Conservation (phyloP, 345 rosid species). For the Bretschneidera sinensis region DNA sequence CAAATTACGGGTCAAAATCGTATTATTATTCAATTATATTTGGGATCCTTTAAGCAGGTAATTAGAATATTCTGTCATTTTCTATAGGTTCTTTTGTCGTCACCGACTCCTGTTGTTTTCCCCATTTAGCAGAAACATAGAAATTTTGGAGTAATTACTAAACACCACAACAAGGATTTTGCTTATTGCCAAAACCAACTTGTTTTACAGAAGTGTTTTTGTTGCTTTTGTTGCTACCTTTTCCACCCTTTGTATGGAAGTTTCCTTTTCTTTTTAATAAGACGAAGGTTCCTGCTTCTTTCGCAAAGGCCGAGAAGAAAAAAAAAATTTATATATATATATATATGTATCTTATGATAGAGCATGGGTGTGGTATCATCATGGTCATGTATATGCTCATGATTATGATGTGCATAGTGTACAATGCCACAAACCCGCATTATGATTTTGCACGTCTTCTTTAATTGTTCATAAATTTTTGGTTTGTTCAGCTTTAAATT, state of each 20-base stretch:
- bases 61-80: conserved; percentile 15
- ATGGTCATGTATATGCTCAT: conserved; percentile 15
- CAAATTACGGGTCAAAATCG: no score
- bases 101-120: not conserved
- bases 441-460: conserved; percentile 19
- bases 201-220: conserved; percentile 1
- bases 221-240: not conserved
- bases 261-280: conserved; percentile 9
- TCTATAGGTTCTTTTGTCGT: not conserved
- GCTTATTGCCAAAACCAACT: not conserved
- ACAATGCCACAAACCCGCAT: no score
- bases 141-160: conserved; percentile 8
- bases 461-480: no score
- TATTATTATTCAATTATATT: no score
- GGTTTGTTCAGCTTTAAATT: no score
- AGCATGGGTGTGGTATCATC: not conserved
- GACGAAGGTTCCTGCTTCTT: no score
- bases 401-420: no score
- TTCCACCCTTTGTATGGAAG: conserved; percentile 11
- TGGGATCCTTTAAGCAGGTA: not conserved
- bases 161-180: not conserved
- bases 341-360: no score
- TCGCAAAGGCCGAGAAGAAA: not conserved
- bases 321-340: no score
- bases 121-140: not conserved